Evolutionary conservation across 257 asterid genomes (phyloP).

Genomic region (Solanum virginianum): DNA sequence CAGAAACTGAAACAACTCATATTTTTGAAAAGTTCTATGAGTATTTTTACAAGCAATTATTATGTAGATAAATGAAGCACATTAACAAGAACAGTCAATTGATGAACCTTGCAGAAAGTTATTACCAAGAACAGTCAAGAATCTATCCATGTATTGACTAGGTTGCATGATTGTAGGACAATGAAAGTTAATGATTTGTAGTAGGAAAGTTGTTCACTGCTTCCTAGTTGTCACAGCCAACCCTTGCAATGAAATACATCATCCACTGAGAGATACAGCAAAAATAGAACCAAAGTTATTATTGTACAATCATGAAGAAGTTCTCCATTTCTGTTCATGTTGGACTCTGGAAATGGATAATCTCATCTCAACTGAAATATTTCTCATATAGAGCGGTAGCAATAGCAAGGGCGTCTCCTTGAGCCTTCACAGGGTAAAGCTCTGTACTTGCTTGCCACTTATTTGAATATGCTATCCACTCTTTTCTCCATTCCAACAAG

Average conservation of each 20-base stretch:
- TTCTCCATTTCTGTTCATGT: background rate
- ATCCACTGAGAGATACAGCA: background rate
- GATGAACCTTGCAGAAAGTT: background rate
- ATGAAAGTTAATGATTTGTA: background rate
- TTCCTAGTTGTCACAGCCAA: background rate
- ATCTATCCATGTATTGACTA: background rate
- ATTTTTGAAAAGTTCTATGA: too few relatives aligned
- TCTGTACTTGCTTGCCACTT: constrained; percentile 65
- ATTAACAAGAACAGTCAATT: too few relatives aligned
- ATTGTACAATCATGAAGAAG: background rate
- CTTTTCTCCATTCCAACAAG: constrained; percentile 72
- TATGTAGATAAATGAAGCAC: too few relatives aligned
- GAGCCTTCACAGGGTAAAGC: constrained; percentile 55
- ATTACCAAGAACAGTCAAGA: background rate
- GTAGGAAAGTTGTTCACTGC: background rate
- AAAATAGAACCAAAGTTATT: background rate
- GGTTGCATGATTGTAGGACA: background rate
- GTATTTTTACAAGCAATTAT: too few relatives aligned
- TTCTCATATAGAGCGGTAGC: constrained; percentile 42
- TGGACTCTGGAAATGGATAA: background rate
- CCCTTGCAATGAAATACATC: background rate
- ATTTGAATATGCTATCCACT: constrained; percentile 83
- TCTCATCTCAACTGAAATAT: constrained; percentile 33
- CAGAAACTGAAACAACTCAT: background rate
- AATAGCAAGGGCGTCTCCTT: constrained; percentile 54